Percentiles rank a stretch among this genome's conserved stretches.
phyloP scores from a whole-genome alignment of 495 filamentous ascomycete species.

The Penicillium parvum region DNA sequence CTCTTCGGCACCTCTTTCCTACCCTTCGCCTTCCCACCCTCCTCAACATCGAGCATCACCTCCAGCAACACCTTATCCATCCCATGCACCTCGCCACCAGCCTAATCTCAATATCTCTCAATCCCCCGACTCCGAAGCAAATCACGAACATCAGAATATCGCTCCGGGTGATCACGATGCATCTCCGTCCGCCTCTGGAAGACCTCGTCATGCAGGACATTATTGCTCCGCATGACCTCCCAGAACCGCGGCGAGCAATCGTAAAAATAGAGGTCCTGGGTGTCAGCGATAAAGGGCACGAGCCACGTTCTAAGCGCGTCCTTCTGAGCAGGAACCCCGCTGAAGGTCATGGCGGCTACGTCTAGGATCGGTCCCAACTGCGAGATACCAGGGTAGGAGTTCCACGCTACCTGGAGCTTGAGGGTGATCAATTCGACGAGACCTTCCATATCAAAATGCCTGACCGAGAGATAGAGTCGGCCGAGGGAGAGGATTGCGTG shows the following conservation, averaged over 20 bases:
- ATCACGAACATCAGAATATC: slow-evolving; percentile 3
- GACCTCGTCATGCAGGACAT: slow-evolving; percentile 2
- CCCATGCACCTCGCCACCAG: no score
- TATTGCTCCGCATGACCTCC: slow-evolving; percentile 1
- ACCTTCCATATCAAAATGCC: background rate
- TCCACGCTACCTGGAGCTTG: slow-evolving; percentile 25
- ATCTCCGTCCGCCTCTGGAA: background rate
- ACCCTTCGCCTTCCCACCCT: no score
- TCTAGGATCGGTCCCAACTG: slow-evolving; percentile 10
- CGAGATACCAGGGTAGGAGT: slow-evolving; percentile 13
- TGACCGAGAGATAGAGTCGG: slow-evolving; percentile 7
- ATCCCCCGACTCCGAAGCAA: slow-evolving; percentile 13
- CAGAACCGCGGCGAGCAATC: slow-evolving; percentile 4
- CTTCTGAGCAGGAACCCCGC: background rate
- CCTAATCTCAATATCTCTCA: no score
- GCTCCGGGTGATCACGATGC: background rate
- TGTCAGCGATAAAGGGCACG: slow-evolving; percentile 16
- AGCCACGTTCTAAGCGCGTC: slow-evolving; percentile 20
- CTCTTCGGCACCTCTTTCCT: no score
- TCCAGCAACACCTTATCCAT: no score
- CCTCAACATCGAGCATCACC: no score
- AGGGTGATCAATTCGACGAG: slow-evolving; percentile 7
- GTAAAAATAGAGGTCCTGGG: slow-evolving; percentile 5
- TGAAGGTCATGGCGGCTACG: background rate
- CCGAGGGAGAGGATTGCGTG: slow-evolving; percentile 6